phyloP scores from a whole-genome alignment of 202 grass and related monocot genomes.

The Schoenoplectus triqueter region DNA sequence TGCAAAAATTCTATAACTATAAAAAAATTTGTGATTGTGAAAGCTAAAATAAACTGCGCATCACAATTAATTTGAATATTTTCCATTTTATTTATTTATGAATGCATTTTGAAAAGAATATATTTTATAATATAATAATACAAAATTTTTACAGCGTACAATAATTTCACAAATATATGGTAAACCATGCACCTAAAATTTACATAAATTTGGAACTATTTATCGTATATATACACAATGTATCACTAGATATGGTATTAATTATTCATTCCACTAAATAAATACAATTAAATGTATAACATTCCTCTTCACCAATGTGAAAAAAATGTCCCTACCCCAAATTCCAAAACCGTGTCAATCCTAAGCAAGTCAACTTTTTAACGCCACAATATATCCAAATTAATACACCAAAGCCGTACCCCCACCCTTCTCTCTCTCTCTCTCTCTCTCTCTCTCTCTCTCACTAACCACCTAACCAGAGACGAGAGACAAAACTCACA shows the following conservation, averaged over 20 bases:
- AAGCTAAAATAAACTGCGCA: too few relatives aligned
- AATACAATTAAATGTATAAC: slow-evolving; percentile 5
- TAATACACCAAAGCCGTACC: background rate
- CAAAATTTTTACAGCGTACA: too few relatives aligned
- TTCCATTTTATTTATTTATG: too few relatives aligned
- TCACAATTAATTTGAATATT: too few relatives aligned
- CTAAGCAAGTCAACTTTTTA: slow-evolving; percentile 10
- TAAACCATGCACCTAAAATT: background rate
- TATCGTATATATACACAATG: background rate
- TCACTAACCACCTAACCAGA: background rate
- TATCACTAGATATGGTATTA: slow-evolving; percentile 19
- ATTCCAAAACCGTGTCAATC: background rate
- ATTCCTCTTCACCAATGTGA: background rate
- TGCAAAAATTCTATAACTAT: too few relatives aligned
- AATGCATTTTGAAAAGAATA: too few relatives aligned
- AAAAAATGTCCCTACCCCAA: background rate
- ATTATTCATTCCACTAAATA: background rate
- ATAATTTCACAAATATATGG: too few relatives aligned
- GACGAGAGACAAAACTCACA: slow-evolving; percentile 27
- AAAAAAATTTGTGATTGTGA: too few relatives aligned
- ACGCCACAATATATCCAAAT: slow-evolving; percentile 24
- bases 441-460: background rate
- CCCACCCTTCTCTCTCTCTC: background rate
- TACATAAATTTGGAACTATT: background rate
- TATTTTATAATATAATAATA: too few relatives aligned